phyloP scores from a whole-genome alignment of 164 flowering plant species.

The Chimonanthus salicifolius region DNA sequence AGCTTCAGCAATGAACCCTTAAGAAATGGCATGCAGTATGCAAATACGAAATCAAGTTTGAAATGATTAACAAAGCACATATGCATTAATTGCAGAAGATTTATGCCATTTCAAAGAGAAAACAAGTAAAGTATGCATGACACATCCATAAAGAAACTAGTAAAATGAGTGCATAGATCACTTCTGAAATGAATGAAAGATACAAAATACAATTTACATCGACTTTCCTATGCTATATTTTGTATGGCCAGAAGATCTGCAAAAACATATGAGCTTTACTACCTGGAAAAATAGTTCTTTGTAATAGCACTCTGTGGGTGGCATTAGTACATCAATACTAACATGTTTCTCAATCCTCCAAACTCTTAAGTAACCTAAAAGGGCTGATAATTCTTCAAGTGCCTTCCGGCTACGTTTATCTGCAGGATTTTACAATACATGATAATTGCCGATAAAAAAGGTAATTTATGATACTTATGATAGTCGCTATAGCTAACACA shows the following conservation, averaged over 20 bases:
- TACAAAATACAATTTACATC: neutral
- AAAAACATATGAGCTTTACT: constrained; percentile 1
- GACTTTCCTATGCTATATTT: neutral
- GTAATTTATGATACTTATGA: neutral
- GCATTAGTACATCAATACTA: constrained; percentile 76
- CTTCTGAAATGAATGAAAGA: neutral
- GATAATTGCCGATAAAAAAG: neutral
- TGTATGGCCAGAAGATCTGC: neutral
- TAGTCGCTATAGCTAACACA: neutral
- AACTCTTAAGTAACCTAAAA: constrained; percentile 61
- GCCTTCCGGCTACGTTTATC: constrained; percentile 78
- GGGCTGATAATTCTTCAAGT: constrained; percentile 76
- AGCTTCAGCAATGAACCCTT: neutral
- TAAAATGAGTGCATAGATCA: neutral
- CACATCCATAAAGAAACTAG: neutral
- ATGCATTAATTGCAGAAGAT: neutral
- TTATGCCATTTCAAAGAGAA: neutral
- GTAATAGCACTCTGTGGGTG: constrained; percentile 76
- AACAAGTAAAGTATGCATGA: neutral
- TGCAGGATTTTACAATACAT: constrained; percentile 25
- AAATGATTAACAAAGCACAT: neutral
- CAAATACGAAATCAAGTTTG: neutral
- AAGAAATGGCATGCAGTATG: neutral
- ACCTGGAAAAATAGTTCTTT: constrained; percentile 82
- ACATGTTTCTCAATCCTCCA: constrained; percentile 74